Conservation (phyloP, 2,329 filamentous ascomycete genomes). For the Fusarium temperatum region DNA sequence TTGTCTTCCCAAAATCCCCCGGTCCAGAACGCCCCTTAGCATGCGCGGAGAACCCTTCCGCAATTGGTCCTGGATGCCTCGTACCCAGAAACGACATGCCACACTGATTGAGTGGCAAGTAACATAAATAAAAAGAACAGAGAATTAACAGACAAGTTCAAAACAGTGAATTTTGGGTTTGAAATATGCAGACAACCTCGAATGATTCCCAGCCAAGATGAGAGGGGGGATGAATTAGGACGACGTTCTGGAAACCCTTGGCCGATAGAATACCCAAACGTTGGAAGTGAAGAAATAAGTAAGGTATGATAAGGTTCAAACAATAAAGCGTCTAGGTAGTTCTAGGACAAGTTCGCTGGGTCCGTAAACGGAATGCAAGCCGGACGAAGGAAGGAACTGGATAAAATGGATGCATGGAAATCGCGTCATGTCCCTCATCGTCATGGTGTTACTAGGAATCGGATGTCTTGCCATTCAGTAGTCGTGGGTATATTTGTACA, state of each 20-base stretch:
- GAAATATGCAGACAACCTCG: slow-evolving; percentile 31
- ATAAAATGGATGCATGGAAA: slow-evolving; percentile 36
- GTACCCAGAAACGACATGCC: slow-evolving; percentile 43
- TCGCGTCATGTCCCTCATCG: slow-evolving; percentile 32
- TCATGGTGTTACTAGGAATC: slow-evolving; percentile 35
- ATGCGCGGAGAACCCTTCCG: slow-evolving; percentile 41
- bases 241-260: slow-evolving; percentile 33
- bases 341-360: slow-evolving; percentile 39
- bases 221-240: slow-evolving; percentile 36
- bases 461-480: slow-evolving; percentile 38
- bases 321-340: slow-evolving; percentile 44
- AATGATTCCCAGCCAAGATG: slow-evolving; percentile 27
- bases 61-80: slow-evolving; percentile 41
- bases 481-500: slow-evolving; percentile 46
- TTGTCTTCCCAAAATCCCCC: slow-evolving; percentile 43
- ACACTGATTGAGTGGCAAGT: slow-evolving; percentile 33
- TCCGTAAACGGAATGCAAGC: slow-evolving; percentile 38
- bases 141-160: slow-evolving; percentile 20
- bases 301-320: slow-evolving; percentile 36
- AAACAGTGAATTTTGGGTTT: slow-evolving; percentile 24
- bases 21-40: slow-evolving; percentile 43
- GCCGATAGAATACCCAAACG: slow-evolving; percentile 42
- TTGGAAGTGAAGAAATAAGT: slow-evolving; percentile 35
- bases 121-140: slow-evolving; percentile 30
- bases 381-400: slow-evolving; percentile 33